phyloP scores from a whole-genome alignment of 1,284 basidiomycete species.

The Exobasidium rhododendri region DNA sequence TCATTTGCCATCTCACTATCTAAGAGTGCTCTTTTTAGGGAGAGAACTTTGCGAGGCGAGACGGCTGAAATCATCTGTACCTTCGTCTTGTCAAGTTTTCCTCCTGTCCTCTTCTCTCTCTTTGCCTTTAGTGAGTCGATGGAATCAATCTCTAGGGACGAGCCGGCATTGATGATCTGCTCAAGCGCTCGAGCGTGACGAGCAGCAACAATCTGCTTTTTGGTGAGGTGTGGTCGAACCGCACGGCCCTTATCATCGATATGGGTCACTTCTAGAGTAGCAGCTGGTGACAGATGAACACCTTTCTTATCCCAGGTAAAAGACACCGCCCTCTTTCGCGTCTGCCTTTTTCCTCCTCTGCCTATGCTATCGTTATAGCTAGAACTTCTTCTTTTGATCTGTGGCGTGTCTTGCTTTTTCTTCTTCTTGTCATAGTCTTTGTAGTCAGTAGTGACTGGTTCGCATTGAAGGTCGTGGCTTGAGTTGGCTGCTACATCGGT shows the following conservation, averaged over 20 bases:
- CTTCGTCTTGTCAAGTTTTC: conserved; percentile 5
- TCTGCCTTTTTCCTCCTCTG: neutral
- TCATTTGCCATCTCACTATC: conserved; percentile 37
- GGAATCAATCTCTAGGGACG: conserved; percentile 14
- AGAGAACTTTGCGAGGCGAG: conserved; percentile 29
- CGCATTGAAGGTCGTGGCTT: neutral
- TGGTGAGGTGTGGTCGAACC: conserved; percentile 20
- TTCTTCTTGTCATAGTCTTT: neutral
- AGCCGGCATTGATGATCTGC: conserved; percentile 40
- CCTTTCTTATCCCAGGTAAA: neutral
- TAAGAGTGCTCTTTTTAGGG: conserved; percentile 40
- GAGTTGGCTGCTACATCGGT: neutral
- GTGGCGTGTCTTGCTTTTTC: neutral
- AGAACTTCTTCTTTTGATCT: neutral
- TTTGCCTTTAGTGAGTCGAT: conserved; percentile 15
- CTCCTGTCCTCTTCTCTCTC: conserved; percentile 20
- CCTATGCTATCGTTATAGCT: neutral
- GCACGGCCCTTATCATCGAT: conserved; percentile 2
- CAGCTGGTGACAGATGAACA: neutral
- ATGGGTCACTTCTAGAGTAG: neutral
- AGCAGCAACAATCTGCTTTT: conserved; percentile 32
- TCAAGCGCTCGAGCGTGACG: conserved; percentile 44
- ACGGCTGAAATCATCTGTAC: conserved; percentile 23
- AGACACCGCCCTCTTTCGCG: neutral
- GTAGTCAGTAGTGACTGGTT: neutral